Percentiles rank a stretch among this genome's conserved stretches.
Evolutionary conservation across 2,329 filamentous ascomycete genomes (phyloP).

Genomic region (Colletotrichum spaethianum): DNA sequence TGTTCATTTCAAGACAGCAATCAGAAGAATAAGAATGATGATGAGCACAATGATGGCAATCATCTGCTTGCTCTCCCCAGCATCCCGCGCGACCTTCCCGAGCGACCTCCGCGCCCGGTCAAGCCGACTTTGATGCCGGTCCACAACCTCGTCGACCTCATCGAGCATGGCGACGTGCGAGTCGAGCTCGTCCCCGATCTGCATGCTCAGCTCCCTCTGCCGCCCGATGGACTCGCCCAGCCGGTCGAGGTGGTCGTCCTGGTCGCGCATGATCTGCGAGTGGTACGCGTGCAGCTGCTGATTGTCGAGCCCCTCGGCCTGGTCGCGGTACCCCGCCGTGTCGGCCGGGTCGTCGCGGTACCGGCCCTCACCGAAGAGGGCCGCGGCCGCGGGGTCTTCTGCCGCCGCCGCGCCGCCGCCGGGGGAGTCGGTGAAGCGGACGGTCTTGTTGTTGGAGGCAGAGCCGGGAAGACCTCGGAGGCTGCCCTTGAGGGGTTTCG

Average conservation of each 20-base stretch:
- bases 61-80: slow-evolving; percentile 90
- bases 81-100: slow-evolving; percentile 79
- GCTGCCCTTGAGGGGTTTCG: slow-evolving; percentile 45
- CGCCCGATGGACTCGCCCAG: slow-evolving; percentile 89
- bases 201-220: slow-evolving; percentile 92
- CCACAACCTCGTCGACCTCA: slow-evolving; percentile 86
- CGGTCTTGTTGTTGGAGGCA: slow-evolving; percentile 73
- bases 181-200: slow-evolving; percentile 96
- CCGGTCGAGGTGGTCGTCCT: slow-evolving; percentile 93
- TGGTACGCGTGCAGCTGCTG: slow-evolving; percentile 91
- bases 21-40: slow-evolving; percentile 84
- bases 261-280: slow-evolving; percentile 83
- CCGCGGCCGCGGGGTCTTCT: slow-evolving; percentile 61
- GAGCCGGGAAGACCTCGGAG: slow-evolving; percentile 51
- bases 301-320: slow-evolving; percentile 78
- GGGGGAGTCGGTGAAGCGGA: slow-evolving; percentile 84
- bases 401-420: slow-evolving; percentile 48
- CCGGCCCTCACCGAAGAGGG: slow-evolving; percentile 61
- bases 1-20: slow-evolving; percentile 81
- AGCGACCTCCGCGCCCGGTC: slow-evolving; percentile 82
- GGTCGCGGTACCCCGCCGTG: slow-evolving; percentile 70
- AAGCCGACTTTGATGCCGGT: slow-evolving; percentile 83
- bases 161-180: slow-evolving; percentile 91
- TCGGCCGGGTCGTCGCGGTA: slow-evolving; percentile 80
- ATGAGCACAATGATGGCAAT: slow-evolving; percentile 86